Base-by-base conservation (phyloP, 1,139 yeast genomes). In the Pichia terricola region DNA sequence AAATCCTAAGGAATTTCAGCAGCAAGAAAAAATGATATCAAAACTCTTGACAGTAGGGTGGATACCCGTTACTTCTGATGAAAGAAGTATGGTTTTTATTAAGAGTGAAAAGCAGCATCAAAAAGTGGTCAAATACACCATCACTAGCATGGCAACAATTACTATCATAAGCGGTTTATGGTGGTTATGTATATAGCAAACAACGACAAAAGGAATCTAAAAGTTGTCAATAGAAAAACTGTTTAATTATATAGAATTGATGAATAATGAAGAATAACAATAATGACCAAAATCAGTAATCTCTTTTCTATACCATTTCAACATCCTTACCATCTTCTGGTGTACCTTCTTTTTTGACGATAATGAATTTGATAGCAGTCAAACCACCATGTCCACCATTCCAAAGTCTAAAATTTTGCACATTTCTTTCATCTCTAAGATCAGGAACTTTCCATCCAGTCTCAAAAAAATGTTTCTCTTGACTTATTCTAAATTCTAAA, bases 321-420 rank as follows among this genome's bases (percentile, higher is more conserved):
- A 16, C 22, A n/a, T 37, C 39, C 7, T 37, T 40, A 35, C 28
- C 34, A 31, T 45, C 48, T 35, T 63, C 63, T 39, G 59, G 41
- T 5, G 31, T 42, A 25, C 49, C 49, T n/a, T 41, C 62, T 48
- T 64, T 62, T 32, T 67, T 62, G 32, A 75, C 55, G 35, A 59
- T 59, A 4, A 65, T 55, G 48, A 67, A 72, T 48, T 75, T 77
- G 59, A 87, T 67, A 22, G 75, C 70, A 37, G 82, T 79, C 43
- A 82, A 64, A n/a, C 94, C 89, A 36, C 96, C 96, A 51, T 75
- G 68, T 8, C 86, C 75, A 26, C 94, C 91, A 53, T 83, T 82
- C 96, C 96, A 89, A 25, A 64, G 62, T 56, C 80, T 70, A 49
- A 88, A 65, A 38, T 69, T 65, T 38, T 68, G 67, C 1, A 85